Evolutionary conservation across 345 rosid species (phyloP).

Genomic region (Eucalyptus curtisii): DNA sequence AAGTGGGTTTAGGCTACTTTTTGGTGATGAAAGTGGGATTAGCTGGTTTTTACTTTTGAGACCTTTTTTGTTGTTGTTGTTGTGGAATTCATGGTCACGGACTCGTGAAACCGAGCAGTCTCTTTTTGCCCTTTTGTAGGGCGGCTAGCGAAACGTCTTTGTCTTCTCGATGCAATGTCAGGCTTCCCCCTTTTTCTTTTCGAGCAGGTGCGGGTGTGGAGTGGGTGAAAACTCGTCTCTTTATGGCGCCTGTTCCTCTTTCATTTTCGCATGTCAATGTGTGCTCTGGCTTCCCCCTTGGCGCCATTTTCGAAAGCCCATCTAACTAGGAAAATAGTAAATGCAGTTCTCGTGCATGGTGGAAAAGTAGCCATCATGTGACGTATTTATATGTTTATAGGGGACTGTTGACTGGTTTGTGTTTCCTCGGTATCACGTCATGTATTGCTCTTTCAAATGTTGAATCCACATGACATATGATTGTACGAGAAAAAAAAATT

Average conservation of each 20-base stretch:
- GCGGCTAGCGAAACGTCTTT: constrained; percentile 29
- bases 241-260: neutral
- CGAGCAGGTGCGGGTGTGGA: neutral
- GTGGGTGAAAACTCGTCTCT: neutral
- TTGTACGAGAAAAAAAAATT: neutral
- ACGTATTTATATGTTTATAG: neutral
- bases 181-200: neutral
- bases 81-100: neutral
- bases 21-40: neutral
- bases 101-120: neutral
- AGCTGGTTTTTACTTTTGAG: neutral
- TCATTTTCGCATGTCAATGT: neutral
- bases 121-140: neutral
- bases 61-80: neutral
- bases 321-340: neutral
- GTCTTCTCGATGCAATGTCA: constrained; percentile 16
- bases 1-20: neutral
- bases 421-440: neutral
- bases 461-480: neutral
- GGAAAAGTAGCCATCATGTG: neutral
- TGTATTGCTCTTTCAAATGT: neutral
- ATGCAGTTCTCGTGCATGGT: neutral
- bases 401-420: neutral
- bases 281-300: neutral
- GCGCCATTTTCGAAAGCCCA: constrained; percentile 5